Evolutionary conservation across 1,284 basidiomycete species (phyloP).

Genomic region (Paramarasmius palmivorus): DNA sequence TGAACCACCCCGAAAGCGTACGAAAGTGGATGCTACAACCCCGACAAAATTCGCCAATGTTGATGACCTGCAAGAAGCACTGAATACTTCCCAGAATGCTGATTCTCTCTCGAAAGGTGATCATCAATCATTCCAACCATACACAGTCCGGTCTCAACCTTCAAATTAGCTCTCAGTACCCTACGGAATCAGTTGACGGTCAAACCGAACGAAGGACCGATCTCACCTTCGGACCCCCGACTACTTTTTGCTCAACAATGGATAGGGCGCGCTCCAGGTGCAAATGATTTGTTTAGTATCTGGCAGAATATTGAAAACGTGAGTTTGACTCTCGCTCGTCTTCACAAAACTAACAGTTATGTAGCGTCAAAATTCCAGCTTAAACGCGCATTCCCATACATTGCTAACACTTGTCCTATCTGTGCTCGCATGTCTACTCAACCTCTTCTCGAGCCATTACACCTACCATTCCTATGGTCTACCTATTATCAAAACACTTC

Average conservation of each 20-base stretch:
- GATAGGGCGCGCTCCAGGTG: constrained; percentile 56
- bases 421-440: constrained; percentile 55
- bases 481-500: constrained; percentile 57
- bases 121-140: neutral
- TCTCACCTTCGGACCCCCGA: constrained; percentile 58
- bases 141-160: constrained; percentile 10
- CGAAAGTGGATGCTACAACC: constrained; percentile 10
- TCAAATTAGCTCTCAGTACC: constrained; percentile 40
- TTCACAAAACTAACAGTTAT: neutral
- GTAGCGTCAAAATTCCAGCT: constrained; percentile 40
- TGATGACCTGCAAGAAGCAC: constrained; percentile 23
- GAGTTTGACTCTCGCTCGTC: constrained; percentile 17
- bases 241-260: constrained; percentile 59
- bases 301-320: constrained; percentile 60
- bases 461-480: constrained; percentile 60
- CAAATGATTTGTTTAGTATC: constrained; percentile 58
- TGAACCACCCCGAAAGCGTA: constrained; percentile 16
- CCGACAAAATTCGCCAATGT: constrained; percentile 19
- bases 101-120: constrained; percentile 25
- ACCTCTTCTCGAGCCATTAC: constrained; percentile 64
- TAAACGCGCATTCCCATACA: constrained; percentile 16
- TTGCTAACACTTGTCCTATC: constrained; percentile 48
- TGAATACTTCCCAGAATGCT: constrained; percentile 15
- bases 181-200: constrained; percentile 58
- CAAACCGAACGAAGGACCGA: constrained; percentile 38